These are phyloP conservation scores for Sarocladiaceae sp. DNA, from an alignment of 2,329 filamentous ascomycete genomes.

Conservation along the genomic window DNA sequence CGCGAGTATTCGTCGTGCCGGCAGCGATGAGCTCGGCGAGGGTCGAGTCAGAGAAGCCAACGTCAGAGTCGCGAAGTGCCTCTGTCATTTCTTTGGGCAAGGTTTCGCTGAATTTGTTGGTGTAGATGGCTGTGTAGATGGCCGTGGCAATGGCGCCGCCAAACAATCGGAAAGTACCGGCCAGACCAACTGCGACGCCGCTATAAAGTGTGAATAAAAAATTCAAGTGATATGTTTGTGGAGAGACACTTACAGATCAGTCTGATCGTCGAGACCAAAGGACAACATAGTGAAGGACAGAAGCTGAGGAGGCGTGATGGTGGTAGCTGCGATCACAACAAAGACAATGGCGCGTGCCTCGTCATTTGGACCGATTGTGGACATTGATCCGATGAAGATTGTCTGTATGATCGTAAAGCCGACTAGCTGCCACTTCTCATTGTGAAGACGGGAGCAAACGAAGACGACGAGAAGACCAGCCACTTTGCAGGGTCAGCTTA, in stretches of 20 bases:
- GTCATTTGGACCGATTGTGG: slow-evolving; percentile 24
- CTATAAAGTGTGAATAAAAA: slow-evolving; percentile 10
- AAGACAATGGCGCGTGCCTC: slow-evolving; percentile 27
- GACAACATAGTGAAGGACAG: slow-evolving; percentile 28
- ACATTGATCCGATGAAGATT: slow-evolving; percentile 27
- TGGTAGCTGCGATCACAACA: slow-evolving; percentile 23
- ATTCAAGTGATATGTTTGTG: neutral
- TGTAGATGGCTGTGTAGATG: slow-evolving; percentile 30
- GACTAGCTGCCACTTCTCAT: slow-evolving; percentile 30
- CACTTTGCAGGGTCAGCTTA: slow-evolving; percentile 7
- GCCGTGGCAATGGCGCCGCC: slow-evolving; percentile 30
- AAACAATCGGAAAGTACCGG: slow-evolving; percentile 28
- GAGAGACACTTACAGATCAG: slow-evolving; percentile 21
- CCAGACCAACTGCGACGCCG: slow-evolving; percentile 29
- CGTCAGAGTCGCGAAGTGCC: slow-evolving; percentile 16
- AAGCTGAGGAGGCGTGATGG: slow-evolving; percentile 25
- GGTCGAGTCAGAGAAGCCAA: slow-evolving; percentile 14
- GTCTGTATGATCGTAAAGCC: slow-evolving; percentile 26
- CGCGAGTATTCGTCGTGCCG: slow-evolving; percentile 23
- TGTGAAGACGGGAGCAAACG: slow-evolving; percentile 23
- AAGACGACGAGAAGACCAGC: slow-evolving; percentile 22
- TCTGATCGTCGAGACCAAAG: slow-evolving; percentile 27
- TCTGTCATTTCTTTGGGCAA: slow-evolving; percentile 17
- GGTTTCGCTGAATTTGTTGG: slow-evolving; percentile 20
- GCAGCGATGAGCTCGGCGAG: slow-evolving; percentile 20